Base-by-base conservation (phyloP, 1,139 yeast genomes). In the Kodamaea ohmeri region DNA sequence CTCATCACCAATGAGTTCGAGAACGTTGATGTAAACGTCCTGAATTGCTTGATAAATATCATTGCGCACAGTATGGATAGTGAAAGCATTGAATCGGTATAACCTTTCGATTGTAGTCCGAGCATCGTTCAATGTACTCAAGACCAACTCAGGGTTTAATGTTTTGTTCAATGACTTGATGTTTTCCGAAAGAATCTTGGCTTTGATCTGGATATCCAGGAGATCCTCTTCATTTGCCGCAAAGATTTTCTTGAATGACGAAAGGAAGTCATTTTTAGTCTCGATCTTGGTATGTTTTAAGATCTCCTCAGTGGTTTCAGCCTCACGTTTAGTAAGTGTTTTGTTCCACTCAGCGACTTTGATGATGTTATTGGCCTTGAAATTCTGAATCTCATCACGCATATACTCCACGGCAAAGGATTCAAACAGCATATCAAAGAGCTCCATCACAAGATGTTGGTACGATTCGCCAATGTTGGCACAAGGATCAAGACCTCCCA, bases 221-320 rank as follows among this genome's bases (percentile, higher is more conserved):
- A 58, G 65, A 25, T 57, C 60, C 5, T 43, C 53, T 13, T 53
- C 46, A 46, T 66, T 69, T 32, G 76, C 71, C 8, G 75, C 66
- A 41, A 76, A 65, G 54, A 83, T 81, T 48, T 79, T 82, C 20
- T 79, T 76, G 56, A 83, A 83, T 50, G 81, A 76, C 26, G 80
- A 63, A 39, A 80, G 61, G 42, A 71, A 69, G 46, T 71, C 76
- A 45, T 61, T 67, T 37, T 70, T 71, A 1, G 73, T 55, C 46
- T 69, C 75, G 6, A 61, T 57, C 44, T 60, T 62, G 11, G 71
- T 74, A 36, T 65, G 66, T 43, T 64, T 63, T 36, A 65, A 53
- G 30, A 71, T 69, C 37, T 51, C 65, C 42, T 65, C 63, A 1
- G 67, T 54, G 0, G 73, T 68, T 46, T 68, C 72, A 27, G 61